phyloP scores from a whole-genome alignment of 805 yeast species.

The Candida easanensis region DNA sequence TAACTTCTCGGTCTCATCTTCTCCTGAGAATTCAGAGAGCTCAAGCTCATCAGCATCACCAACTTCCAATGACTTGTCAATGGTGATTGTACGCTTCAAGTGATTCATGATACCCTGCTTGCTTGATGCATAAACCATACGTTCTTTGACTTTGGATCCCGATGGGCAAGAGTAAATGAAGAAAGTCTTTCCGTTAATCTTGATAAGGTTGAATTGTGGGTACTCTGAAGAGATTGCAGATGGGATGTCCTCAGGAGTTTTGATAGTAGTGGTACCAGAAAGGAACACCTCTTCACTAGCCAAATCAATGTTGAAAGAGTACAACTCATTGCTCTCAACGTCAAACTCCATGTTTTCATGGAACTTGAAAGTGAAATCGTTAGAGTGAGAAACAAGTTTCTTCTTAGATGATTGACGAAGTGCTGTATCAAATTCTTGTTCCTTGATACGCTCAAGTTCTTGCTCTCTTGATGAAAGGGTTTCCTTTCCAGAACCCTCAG shows the following conservation, averaged over 20 bases:
- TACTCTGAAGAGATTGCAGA: conserved; percentile 34
- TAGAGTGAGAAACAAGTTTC: conserved; percentile 26
- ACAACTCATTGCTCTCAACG: conserved; percentile 33
- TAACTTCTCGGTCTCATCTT: conserved; percentile 19
- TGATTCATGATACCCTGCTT: conserved; percentile 57
- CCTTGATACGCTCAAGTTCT: conserved; percentile 43
- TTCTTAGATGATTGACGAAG: conserved; percentile 31
- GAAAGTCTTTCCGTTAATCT: conserved; percentile 38
- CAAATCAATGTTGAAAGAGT: conserved; percentile 51
- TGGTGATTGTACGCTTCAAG: conserved; percentile 34
- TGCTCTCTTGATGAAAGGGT: conserved; percentile 62
- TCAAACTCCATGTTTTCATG: conserved; percentile 28
- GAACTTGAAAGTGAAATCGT: conserved; percentile 27
- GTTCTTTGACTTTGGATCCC: conserved; percentile 81
- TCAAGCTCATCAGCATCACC: conserved; percentile 75
- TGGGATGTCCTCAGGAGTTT: conserved; percentile 30
- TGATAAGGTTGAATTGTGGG: conserved; percentile 62
- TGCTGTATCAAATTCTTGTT: conserved; percentile 37
- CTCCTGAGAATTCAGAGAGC: conserved; percentile 40
- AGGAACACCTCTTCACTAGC: conserved; percentile 46
- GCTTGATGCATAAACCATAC: conserved; percentile 90
- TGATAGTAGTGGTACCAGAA: conserved; percentile 23
- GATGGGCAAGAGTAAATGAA: conserved; percentile 90
- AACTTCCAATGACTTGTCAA: conserved; percentile 54
- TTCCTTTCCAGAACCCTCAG: conserved; percentile 36